Percentiles rank a stretch among this genome's conserved stretches.
Conservation (phyloP, 73 alveolate genomes). For the Uronychia setigera region DNA sequence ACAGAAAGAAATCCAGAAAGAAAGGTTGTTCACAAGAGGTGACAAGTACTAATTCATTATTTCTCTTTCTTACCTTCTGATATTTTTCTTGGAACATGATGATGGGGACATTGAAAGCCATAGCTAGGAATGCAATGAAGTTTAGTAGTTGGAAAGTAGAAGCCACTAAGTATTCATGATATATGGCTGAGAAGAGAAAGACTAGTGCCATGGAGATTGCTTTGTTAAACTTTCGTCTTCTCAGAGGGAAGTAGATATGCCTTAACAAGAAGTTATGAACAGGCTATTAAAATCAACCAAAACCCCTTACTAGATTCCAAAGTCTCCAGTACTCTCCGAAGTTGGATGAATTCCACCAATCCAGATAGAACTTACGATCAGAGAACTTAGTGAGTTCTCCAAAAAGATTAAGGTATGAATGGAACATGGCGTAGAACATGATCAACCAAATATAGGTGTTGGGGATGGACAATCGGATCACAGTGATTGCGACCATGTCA, state of each 20-base stretch:
- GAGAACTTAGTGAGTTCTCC: slow-evolving; percentile 67
- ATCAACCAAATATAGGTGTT: slow-evolving; percentile 79
- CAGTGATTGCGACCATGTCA: background rate
- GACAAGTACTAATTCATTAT: slow-evolving; percentile 22
- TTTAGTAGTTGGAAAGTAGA: slow-evolving; percentile 68
- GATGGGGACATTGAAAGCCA: slow-evolving; percentile 82
- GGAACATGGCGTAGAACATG: slow-evolving; percentile 58
- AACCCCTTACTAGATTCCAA: slow-evolving; percentile 70
- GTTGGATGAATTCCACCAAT: slow-evolving; percentile 78
- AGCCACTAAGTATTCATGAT: slow-evolving; percentile 83
- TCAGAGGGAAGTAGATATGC: slow-evolving; percentile 84
- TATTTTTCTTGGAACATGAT: slow-evolving; percentile 69
- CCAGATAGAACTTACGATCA: slow-evolving; percentile 70
- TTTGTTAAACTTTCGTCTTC: slow-evolving; percentile 67
- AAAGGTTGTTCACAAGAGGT: slow-evolving; percentile 66
- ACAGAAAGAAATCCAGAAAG: slow-evolving; percentile 84
- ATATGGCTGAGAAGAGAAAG: slow-evolving; percentile 77
- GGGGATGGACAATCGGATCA: slow-evolving; percentile 58
- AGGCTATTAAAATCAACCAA: slow-evolving; percentile 50
- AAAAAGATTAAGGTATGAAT: slow-evolving; percentile 49
- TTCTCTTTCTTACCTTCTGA: slow-evolving; percentile 60
- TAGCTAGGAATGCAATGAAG: slow-evolving; percentile 71
- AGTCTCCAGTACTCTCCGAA: slow-evolving; percentile 71
- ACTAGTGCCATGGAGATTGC: slow-evolving; percentile 62
- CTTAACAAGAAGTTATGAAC: slow-evolving; percentile 87